Base-by-base conservation (phyloP, 441 rosid species). In the Erodium trifolium region DNA sequence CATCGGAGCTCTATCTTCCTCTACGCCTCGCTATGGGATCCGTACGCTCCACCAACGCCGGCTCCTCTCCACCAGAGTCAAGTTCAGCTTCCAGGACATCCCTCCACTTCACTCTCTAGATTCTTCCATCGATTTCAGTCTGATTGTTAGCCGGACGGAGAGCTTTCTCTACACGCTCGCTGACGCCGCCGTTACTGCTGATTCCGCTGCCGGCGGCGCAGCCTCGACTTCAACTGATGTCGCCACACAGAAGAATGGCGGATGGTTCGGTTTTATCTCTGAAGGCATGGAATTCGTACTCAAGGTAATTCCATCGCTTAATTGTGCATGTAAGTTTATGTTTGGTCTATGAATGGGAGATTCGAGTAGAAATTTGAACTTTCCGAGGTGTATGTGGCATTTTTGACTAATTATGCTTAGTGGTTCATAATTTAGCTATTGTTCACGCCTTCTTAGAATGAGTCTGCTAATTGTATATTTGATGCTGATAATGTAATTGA, bases 201-300 rank as follows among this genome's bases (percentile, higher is more conserved):
- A 85, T 76, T 71, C 92, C 12, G 81, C 37, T 34, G 37, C 37
- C 37, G 37, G 37, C 3, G 5, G 76, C 11, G 74, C 71, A 16
- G 78, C 80, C 9, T 27, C 86, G 18, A 66, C 68, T 43, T 77
- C 92, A 0, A 51, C 85, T 49, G 89, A 81, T 66, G 81, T 73
- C 7, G 76, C 84, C 37, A 78, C 73, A 9, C 92, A 86, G 76
- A 91, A 88, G 85, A 89, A 64, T 66, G 91, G 95, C 4, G 93
- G 98, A 3, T 93, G 96, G 97, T 93, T 93, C 71, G 93, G 95
- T 4, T 91, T 93, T 59, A 88, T 91, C 73, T 85, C 97, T 13
- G 95, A 93, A 9, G 77, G 78, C 10, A 89, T 89, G 98, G 96
- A 91, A 72, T 53, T 84, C 66, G 97, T 89, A 17, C 97, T 89